phyloP scores from a whole-genome alignment of 805 yeast species.

The Metschnikowia shivogae region DNA sequence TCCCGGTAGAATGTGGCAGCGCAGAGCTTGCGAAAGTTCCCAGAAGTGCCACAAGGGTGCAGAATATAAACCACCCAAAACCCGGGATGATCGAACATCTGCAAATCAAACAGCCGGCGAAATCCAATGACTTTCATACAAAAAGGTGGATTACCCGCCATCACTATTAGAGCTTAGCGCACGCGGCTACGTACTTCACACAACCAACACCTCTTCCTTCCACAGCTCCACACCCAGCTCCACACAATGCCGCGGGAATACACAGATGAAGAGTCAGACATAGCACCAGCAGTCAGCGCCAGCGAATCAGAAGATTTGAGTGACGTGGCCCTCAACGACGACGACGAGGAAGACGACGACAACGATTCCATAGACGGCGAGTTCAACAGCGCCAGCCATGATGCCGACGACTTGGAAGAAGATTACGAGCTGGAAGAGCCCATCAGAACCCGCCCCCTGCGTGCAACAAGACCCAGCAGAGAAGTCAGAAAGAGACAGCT shows the following conservation, averaged over 20 bases:
- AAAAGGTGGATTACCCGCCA: too few species aligned
- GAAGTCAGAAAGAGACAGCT: constrained; percentile 35
- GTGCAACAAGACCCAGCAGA: constrained; percentile 16
- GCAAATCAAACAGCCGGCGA: too few species aligned
- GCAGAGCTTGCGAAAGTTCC: too few species aligned
- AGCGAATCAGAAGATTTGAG: constrained; percentile 17
- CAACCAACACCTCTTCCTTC: not conserved
- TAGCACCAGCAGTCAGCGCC: constrained; percentile 1
- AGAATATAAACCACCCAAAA: too few species aligned
- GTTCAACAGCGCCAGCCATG: constrained; percentile 2
- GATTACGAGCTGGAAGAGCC: constrained; percentile 10
- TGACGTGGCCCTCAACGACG: constrained; percentile 13
- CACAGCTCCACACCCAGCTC: not conserved
- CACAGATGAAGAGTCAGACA: constrained; percentile 16
- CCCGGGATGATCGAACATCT: too few species aligned
- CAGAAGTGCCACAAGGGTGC: too few species aligned
- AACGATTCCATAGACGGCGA: constrained; percentile 10
- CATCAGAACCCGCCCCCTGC: constrained; percentile 8
- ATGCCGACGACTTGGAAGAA: constrained; percentile 10
- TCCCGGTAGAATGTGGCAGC: too few species aligned
- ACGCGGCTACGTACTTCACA: not conserved
- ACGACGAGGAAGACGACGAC: constrained; percentile 9
- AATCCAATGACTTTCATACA: too few species aligned
- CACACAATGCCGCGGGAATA: constrained; percentile 1
- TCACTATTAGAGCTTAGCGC: too few species aligned